Evolutionary conservation across 495 filamentous ascomycete species (phyloP).

Genomic region (Penicillium samsonianum): DNA sequence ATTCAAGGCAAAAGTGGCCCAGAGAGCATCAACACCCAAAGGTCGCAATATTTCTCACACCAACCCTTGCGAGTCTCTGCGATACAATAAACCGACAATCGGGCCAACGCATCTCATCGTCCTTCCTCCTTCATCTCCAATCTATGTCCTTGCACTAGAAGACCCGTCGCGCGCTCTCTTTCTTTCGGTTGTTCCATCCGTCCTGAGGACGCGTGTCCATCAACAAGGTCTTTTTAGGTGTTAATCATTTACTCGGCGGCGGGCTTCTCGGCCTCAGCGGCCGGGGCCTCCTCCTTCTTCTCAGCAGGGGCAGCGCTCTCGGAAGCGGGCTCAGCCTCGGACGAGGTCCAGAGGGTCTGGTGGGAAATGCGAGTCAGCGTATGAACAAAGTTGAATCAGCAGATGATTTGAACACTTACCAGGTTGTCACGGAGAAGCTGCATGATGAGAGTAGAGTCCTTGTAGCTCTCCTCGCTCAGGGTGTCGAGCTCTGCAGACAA

Average conservation of each 20-base stretch:
- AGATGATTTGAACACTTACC: conserved; percentile 54
- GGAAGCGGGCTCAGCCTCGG: conserved; percentile 80
- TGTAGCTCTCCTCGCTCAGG: conserved; percentile 99
- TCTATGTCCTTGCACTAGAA: conserved; percentile 20
- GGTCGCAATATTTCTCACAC: conserved; percentile 4
- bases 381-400: background rate
- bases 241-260: conserved; percentile 55
- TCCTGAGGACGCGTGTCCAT: conserved; percentile 42
- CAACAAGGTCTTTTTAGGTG: conserved; percentile 37
- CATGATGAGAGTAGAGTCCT: conserved; percentile 99
- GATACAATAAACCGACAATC: conserved; percentile 12
- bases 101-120: conserved; percentile 14
- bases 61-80: conserved; percentile 17
- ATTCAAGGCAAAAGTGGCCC: conserved; percentile 15
- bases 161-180: conserved; percentile 22
- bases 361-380: conserved; percentile 28
- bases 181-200: conserved; percentile 27
- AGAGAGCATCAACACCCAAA: conserved; percentile 7
- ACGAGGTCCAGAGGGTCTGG: conserved; percentile 99
- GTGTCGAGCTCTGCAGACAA: conserved; percentile 82
- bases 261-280: conserved; percentile 61
- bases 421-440: conserved; percentile 98
- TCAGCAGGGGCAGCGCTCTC: conserved; percentile 60
- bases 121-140: conserved; percentile 9
- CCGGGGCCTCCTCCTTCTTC: conserved; percentile 58